Base-by-base conservation (phyloP, 148 eudicot species). In the Persicaria maculosa region DNA sequence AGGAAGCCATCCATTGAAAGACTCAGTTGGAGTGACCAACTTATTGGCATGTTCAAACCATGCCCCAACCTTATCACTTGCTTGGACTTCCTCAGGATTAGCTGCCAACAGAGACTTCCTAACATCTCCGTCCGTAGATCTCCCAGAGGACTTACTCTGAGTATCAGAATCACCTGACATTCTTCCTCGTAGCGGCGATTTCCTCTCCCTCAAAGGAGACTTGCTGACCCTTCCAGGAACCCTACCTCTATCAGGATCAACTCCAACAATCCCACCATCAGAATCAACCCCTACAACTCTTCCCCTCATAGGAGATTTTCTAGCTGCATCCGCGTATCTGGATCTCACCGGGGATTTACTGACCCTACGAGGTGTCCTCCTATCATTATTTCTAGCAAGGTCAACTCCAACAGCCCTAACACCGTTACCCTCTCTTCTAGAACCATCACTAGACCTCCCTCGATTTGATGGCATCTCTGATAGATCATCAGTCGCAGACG, bases 1-100 rank as follows among this genome's bases (percentile, higher is more conserved):
- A 50, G 75, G 53, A 82, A 81, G 72, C 80, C 72, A 76, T 78
- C 81, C 31, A 44, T 44, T 47, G 52, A 58, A 67, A 81, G 69
- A 64, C 20, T 52, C 68, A 45, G 44, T 57, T 57, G 5, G 16
- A 50, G 16, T 14, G n/a, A 45, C 50, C 36, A 47, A 11, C 69
- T 64, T 62, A 9, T 62, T 62, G 6, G 12, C 72, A 43, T 68
- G 72, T 43, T 68, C 72, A 68, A 68, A 20, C 72, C 72, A 68
- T 6, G 72, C 72, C 43, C 72, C 72, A 43, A 68, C 72, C 22
- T 68, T 68, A 43, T 68, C 72, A 6, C 50, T 45, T 5, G 45
- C 72, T 69, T 44, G 72, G 4, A 69, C 44, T 20, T 69, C 50
- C 72, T 69, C 72, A 2, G 17, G 17, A 43, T 68, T 68, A 17